Conservation (phyloP, 768 basidiomycete species). For the Agaricus subrufescens region DNA sequence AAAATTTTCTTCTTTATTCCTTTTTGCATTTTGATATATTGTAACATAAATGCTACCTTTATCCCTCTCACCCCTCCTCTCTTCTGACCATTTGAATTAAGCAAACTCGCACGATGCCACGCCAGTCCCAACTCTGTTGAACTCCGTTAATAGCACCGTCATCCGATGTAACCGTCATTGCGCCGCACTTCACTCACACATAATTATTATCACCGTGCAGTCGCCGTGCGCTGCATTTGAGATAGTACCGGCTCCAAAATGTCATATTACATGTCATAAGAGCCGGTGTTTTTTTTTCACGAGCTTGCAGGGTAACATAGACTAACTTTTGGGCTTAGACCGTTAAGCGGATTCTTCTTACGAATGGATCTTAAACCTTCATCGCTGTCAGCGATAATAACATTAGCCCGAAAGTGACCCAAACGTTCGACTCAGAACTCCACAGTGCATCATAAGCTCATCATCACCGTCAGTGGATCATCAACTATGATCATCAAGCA, state of each 20-base stretch:
- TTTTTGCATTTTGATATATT: slow-evolving; percentile 10
- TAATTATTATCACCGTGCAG: neutral
- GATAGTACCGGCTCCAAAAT: neutral
- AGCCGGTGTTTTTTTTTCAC: neutral
- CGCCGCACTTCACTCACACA: slow-evolving; percentile 4
- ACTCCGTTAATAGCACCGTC: neutral
- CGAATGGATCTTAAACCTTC: no score
- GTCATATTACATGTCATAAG: neutral
- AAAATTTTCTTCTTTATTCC: neutral
- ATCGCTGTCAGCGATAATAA: no score
- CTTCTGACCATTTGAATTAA: neutral
- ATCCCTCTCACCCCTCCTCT: neutral
- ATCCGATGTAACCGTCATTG: neutral
- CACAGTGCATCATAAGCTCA: no score
- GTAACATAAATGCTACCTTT: slow-evolving; percentile 9
- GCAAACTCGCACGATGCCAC: slow-evolving; percentile 9
- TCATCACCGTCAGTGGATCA: no score
- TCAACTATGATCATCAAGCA: no score
- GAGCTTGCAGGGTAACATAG: no score
- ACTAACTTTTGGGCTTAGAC: no score
- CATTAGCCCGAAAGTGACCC: no score
- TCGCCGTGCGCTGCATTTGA: neutral
- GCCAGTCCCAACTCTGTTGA: slow-evolving; percentile 4
- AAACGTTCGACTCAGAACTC: no score
- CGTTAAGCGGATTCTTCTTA: no score